phyloP scores from a whole-genome alignment of 202 grass and related monocot species.

The Musa balbisiana region DNA sequence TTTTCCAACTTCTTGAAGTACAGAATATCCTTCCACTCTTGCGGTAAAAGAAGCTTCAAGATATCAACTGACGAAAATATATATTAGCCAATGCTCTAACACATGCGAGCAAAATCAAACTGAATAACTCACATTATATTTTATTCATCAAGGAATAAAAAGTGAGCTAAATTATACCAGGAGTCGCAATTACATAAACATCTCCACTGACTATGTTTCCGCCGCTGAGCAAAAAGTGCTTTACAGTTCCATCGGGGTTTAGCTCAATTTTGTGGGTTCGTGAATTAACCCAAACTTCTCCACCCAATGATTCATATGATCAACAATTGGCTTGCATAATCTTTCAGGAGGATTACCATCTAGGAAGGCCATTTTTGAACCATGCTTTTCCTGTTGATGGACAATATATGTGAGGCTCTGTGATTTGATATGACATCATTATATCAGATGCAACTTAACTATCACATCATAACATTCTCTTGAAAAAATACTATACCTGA shows the following conservation, averaged over 20 bases:
- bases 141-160: neutral
- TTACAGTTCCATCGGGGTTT: conserved; percentile 79
- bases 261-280: conserved; percentile 81
- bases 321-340: conserved; percentile 85
- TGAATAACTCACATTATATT: neutral
- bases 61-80: conserved; percentile 75
- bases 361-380: conserved; percentile 97
- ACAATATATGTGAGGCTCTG: conserved; percentile 5
- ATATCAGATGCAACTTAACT: neutral
- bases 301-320: conserved; percentile 71
- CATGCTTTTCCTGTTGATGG: conserved; percentile 76
- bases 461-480: neutral
- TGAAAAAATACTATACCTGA: conserved; percentile 47
- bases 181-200: conserved; percentile 88
- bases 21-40: conserved; percentile 86
- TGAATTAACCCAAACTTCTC: conserved; percentile 87
- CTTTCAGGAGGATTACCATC: conserved; percentile 97
- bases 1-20: conserved; percentile 95
- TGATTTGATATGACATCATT: neutral
- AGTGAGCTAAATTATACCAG: conserved; percentile 41
- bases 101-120: neutral
- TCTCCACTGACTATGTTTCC: conserved; percentile 75
- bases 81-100: conserved; percentile 11
- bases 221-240: conserved; percentile 63
- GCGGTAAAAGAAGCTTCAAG: conserved; percentile 89